Evolutionary conservation across 805 yeast species (phyloP), one percentile per base, ranked within the genome.

Genomic region (Wickerhamiella musiphila): DNA sequence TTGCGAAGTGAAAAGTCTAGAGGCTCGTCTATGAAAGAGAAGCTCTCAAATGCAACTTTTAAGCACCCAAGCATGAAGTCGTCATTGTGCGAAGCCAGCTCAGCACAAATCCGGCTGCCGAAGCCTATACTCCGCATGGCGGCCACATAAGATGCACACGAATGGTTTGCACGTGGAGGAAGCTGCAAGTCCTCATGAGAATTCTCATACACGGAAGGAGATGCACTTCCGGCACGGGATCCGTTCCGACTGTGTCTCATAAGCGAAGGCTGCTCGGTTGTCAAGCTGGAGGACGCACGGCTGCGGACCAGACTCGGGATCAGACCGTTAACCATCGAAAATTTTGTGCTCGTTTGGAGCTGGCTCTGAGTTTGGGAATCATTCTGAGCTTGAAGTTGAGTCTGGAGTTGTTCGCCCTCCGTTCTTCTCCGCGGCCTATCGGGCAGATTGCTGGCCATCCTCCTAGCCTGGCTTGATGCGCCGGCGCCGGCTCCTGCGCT

Each of bases 1-100:
- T 65, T 66, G 26, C 84, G 54, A 32, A 78, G 49, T 0, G 84
- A 62, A 36, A 78, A 56, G 43, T 78, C 90, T 12, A 78, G 43
- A 0, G 90, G 78, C 38, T 66, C 68, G 17, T 56, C 56, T 2
- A 42, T 27, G 36, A 77, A 72, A 33, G 67, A 58, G 43, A 72
- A 71, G 29, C 49, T 55, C 11, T 50, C 38, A 26, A 54, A 13
- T 5, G 10, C 18, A 3, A 7, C 15, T 3, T 5, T 16, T 23
- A 28, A 13, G 11, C 14, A 15, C 22, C 13, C 30, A 7, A n/a
- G 23, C 7, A 13, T 10, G 18, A 28, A 28, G 12, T 10, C 14
- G 23, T 28, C 30, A 17, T 10, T 10, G 7, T 19, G n/a, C 7
- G 18, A 15, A 13, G 30, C 18, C 17, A 28, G 23, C 18, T 14